phyloP scores from a whole-genome alignment of 495 filamentous ascomycete genomes.

The Pyrenula aspistea region DNA sequence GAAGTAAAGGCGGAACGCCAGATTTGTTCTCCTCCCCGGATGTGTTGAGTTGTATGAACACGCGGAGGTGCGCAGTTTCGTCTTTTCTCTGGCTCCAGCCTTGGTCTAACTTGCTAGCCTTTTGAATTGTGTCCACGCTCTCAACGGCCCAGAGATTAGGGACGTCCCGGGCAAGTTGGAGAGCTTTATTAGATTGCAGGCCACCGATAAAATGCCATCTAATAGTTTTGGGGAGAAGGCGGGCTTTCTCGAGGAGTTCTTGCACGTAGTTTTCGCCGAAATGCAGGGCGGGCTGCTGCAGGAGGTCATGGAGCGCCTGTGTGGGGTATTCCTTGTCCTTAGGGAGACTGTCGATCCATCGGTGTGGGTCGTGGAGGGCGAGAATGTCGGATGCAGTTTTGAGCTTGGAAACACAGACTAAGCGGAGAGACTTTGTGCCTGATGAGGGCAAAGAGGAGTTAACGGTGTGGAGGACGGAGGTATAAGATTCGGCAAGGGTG shows the following conservation, averaged over 20 bases:
- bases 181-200: conserved; percentile 86
- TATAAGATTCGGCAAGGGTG: neutral
- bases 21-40: conserved; percentile 79
- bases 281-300: conserved; percentile 46
- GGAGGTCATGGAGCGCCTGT: conserved; percentile 8
- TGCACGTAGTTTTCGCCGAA: conserved; percentile 98
- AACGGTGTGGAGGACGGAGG: neutral
- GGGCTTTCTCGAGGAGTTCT: conserved; percentile 79
- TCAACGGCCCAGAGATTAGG: conserved; percentile 89
- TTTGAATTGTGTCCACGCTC: conserved; percentile 77
- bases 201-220: conserved; percentile 95
- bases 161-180: conserved; percentile 66
- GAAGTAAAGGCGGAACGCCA: conserved; percentile 51
- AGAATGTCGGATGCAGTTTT: conserved; percentile 85
- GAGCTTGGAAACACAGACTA: conserved; percentile 89
- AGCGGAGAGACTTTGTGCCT: conserved; percentile 37
- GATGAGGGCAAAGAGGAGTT: conserved; percentile 12
- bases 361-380: conserved; percentile 53
- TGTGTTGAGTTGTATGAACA: conserved; percentile 93
- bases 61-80: conserved; percentile 33
- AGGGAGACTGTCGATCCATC: neutral
- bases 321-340: neutral
- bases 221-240: conserved; percentile 61
- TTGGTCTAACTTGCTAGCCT: conserved; percentile 69
- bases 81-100: conserved; percentile 45